Evolutionary conservation across 805 yeast species (phyloP), one percentile per base, ranked within the genome.

Genomic region (Starmerella riodocensis): DNA sequence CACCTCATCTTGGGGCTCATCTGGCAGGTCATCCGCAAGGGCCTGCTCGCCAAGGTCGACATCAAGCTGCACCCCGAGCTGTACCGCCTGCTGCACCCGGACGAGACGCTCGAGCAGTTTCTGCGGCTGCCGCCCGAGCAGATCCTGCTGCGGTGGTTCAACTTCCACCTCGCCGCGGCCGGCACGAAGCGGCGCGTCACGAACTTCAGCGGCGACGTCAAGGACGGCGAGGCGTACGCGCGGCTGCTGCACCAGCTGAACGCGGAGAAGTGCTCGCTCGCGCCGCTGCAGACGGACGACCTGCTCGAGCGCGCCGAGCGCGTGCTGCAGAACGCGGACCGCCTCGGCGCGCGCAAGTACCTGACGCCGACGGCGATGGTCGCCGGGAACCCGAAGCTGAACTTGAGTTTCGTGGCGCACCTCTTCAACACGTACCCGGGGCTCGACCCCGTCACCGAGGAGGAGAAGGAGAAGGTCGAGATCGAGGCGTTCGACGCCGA

Each of bases 401-500:
- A 91, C 60, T 73, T 91, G 59, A 97, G 97, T 1, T 91, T 91
- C 60, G 96, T 91, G 43, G 98, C 98, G 31, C 93, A 91, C 59
- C 67, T 91, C 58, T 91, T 91, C 70, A 91, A 91, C 66, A 88
- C 94, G 6, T 76, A 83, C 57, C 98, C 98, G 35, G 97, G 98
- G 36, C 71, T 91, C 49, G 97, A 86, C 45, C 97, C 97, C 42
- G 73, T 88, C 48, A 93, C 83, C 56, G 65, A 61, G 47, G 97
- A 86, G 62, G 69, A 66, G 42, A 96, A 88, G 60, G 50, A 46
- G 40, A 79, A 76, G 53, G 82, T 91, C 22, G 97, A 86, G 58
- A 83, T 91, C 52, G 98, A 91, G 65, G 97, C 84, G 51, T 91
- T 91, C 55, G 98, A 91, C 59, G 98, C 98, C 20, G 98, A 91